Conservation (phyloP, 805 yeast genomes). For the Saccharomycopsis schoenii region DNA sequence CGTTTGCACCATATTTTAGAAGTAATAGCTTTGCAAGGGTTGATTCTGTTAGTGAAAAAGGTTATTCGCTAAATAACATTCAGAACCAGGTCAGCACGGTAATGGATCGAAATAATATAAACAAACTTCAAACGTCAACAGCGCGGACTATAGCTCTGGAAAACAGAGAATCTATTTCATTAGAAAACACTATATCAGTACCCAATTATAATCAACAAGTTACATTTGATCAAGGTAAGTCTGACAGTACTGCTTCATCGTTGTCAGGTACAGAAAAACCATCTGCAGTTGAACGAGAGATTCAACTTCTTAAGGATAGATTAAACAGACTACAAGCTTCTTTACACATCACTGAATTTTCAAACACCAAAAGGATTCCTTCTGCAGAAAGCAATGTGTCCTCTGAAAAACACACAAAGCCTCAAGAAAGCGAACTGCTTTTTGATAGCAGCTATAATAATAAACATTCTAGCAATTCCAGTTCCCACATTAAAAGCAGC, state of each 20-base stretch:
- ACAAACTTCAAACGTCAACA: background rate
- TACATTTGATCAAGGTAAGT: background rate
- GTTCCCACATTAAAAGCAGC: background rate
- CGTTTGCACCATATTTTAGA: background rate
- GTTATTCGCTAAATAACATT: background rate
- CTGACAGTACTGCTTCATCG: background rate
- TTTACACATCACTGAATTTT: conserved; percentile 8
- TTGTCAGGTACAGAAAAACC: background rate
- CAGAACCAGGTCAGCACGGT: background rate
- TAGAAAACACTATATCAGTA: background rate
- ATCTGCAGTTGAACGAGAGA: conserved; percentile 4
- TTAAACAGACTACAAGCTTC: conserved; percentile 11
- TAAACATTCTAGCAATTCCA: background rate
- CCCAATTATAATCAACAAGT: background rate
- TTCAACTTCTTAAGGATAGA: conserved; percentile 12
- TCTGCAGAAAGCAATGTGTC: background rate
- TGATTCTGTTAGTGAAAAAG: background rate
- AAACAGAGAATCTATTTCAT: background rate
- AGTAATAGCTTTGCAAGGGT: background rate
- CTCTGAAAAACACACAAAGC: background rate
- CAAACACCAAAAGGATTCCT: background rate
- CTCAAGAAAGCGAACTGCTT: background rate
- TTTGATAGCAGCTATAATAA: background rate
- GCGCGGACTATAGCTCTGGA: background rate
- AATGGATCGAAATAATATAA: background rate